A percentile compares a stretch with the other conserved stretches of the same genome.
These are phyloP conservation scores for Ascochyta fabae DNA, from an alignment of 2,329 filamentous ascomycete genomes.

Conservation along the genomic window DNA sequence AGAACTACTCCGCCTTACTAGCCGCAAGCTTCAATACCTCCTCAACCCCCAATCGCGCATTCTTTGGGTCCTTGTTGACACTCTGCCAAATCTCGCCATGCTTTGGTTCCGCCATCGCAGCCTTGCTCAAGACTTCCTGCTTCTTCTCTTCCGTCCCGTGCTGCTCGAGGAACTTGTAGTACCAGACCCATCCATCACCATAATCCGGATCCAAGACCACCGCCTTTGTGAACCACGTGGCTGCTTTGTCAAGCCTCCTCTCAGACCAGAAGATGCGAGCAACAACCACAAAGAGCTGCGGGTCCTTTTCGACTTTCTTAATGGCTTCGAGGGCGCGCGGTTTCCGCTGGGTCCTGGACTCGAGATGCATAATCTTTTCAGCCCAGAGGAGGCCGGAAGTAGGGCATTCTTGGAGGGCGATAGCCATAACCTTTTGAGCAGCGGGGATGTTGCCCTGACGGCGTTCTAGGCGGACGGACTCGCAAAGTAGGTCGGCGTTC, in stretches of 20 bases:
- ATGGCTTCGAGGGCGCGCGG: slow-evolving; percentile 91
- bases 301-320: slow-evolving; percentile 94
- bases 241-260: slow-evolving; percentile 88
- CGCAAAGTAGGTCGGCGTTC: slow-evolving; percentile 83
- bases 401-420: slow-evolving; percentile 88
- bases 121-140: slow-evolving; percentile 81
- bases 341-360: slow-evolving; percentile 89
- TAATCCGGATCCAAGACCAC: slow-evolving; percentile 84
- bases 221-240: slow-evolving; percentile 97
- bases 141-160: slow-evolving; percentile 96
- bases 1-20: slow-evolving; percentile 55
- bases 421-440: slow-evolving; percentile 91
- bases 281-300: slow-evolving; percentile 86
- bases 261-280: slow-evolving; percentile 97
- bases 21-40: slow-evolving; percentile 84
- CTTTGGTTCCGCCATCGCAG: slow-evolving; percentile 80
- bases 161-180: slow-evolving; percentile 89
- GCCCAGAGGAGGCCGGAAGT: slow-evolving; percentile 87
- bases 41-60: slow-evolving; percentile 75
- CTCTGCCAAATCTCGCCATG: slow-evolving; percentile 93
- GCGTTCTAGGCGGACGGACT: slow-evolving; percentile 91
- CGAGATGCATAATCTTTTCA: slow-evolving; percentile 95
- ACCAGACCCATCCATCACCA: slow-evolving; percentile 98
- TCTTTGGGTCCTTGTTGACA: slow-evolving; percentile 83
- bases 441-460: slow-evolving; percentile 82